Evolutionary conservation across 2,329 filamentous ascomycete genomes (phyloP).

Genomic region (Nemania abortiva): DNA sequence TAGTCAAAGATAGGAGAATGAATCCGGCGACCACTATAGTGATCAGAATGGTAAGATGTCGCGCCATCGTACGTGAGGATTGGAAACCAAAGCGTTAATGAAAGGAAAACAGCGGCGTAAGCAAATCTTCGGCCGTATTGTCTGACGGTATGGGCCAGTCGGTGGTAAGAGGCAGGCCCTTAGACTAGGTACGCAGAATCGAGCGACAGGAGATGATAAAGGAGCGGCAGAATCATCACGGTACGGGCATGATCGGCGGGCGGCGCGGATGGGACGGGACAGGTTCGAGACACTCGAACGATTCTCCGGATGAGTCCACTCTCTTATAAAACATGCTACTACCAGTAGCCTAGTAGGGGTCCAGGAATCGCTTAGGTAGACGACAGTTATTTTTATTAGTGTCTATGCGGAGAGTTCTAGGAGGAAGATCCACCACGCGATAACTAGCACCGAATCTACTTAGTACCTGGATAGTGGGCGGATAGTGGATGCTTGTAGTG

Average conservation of each 20-base stretch:
- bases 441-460: background rate
- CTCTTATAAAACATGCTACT: constrained; percentile 13
- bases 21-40: constrained; percentile 67
- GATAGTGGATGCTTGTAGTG: background rate
- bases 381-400: constrained; percentile 15
- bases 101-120: background rate
- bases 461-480: background rate
- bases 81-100: background rate
- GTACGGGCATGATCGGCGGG: constrained; percentile 25
- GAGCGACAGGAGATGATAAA: constrained; percentile 22
- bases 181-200: constrained; percentile 2
- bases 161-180: background rate
- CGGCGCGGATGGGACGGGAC: constrained; percentile 18
- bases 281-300: constrained; percentile 27
- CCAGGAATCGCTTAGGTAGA: background rate
- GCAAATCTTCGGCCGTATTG: background rate
- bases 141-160: background rate
- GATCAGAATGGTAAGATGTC: constrained; percentile 66
- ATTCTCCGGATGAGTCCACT: constrained; percentile 23
- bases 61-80: constrained; percentile 58
- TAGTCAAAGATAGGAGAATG: constrained; percentile 68
- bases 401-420: constrained; percentile 12
- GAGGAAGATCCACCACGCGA: background rate
- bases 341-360: background rate
- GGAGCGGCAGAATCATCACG: constrained; percentile 35